Evolutionary conservation across 345 rosid genomes (phyloP).

Genomic region (Euclidium syriacum): DNA sequence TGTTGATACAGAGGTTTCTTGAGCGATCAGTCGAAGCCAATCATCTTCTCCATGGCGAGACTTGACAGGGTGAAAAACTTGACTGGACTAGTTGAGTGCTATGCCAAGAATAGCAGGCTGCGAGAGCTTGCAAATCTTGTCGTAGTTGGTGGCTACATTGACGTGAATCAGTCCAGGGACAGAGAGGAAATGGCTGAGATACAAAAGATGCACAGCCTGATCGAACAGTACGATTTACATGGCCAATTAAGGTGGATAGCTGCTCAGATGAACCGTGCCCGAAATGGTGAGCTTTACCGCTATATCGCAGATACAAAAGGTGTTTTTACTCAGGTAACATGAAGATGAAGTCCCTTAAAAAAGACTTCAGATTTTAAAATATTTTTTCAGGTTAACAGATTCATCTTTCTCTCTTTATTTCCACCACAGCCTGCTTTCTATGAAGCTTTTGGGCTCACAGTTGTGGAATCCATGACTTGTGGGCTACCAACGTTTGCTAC

Average conservation of each 20-base stretch:
- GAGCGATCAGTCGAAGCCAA: constrained; percentile 43
- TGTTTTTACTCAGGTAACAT: constrained; percentile 42
- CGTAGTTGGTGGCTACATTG: constrained; percentile 42
- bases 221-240: constrained; percentile 41
- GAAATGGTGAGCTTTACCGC: constrained; percentile 57
- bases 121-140: constrained; percentile 48
- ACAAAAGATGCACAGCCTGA: constrained; percentile 42
- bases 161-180: constrained; percentile 41
- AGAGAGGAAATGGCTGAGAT: constrained; percentile 52
- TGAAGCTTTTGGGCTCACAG: constrained; percentile 60
- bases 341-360: background rate
- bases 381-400: background rate
- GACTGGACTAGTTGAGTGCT: constrained; percentile 55
- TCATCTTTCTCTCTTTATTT: background rate
- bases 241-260: constrained; percentile 51
- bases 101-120: constrained; percentile 39
- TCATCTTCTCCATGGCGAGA: constrained; percentile 69
- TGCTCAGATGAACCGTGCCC: constrained; percentile 52
- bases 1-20: constrained; percentile 37
- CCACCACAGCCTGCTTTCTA: constrained; percentile 45
- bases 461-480: constrained; percentile 52
- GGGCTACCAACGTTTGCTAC: constrained; percentile 60
- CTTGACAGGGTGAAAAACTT: constrained; percentile 55
- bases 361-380: background rate
- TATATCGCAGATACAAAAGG: constrained; percentile 51